These are phyloP conservation scores for Cladosporium halotolerans DNA, from an alignment of 2,329 filamentous ascomycete species.

Conservation along the genomic window DNA sequence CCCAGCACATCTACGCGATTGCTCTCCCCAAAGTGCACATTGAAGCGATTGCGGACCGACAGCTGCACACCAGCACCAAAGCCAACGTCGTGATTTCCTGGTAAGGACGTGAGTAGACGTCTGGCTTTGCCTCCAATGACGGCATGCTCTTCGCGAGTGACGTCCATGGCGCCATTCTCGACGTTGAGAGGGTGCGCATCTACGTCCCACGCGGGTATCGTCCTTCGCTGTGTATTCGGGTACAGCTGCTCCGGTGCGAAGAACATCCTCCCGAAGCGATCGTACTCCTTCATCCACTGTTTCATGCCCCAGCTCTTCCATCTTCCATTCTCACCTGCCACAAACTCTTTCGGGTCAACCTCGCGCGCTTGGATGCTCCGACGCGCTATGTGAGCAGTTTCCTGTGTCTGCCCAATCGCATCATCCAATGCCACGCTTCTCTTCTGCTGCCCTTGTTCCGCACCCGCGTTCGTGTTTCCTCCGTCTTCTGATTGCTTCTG, in stretches of 20 bases:
- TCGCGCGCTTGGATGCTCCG: slow-evolving; percentile 5
- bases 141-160: slow-evolving; percentile 49
- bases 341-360: slow-evolving; percentile 23
- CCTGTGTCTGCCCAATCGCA: slow-evolving; percentile 3
- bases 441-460: slow-evolving; percentile 5
- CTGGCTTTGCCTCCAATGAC: slow-evolving; percentile 61
- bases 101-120: slow-evolving; percentile 75
- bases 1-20: slow-evolving; percentile 87
- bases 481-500: slow-evolving; percentile 55
- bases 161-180: slow-evolving; percentile 46
- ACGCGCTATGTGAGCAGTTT: background rate
- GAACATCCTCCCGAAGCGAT: slow-evolving; percentile 81
- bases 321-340: slow-evolving; percentile 26
- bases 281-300: slow-evolving; percentile 84
- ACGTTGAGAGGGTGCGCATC: slow-evolving; percentile 11
- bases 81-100: slow-evolving; percentile 91
- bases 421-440: slow-evolving; percentile 15
- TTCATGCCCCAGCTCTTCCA: slow-evolving; percentile 69
- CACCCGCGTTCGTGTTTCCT: slow-evolving; percentile 23
- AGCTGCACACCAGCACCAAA: slow-evolving; percentile 81
- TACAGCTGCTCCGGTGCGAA: slow-evolving; percentile 41
- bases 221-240: slow-evolving; percentile 17
- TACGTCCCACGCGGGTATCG: slow-evolving; percentile 20
- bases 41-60: slow-evolving; percentile 74
- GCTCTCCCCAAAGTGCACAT: slow-evolving; percentile 81